Conservation (phyloP, 2,329 filamentous ascomycete species). For the Ascocoryne sarcoides region DNA sequence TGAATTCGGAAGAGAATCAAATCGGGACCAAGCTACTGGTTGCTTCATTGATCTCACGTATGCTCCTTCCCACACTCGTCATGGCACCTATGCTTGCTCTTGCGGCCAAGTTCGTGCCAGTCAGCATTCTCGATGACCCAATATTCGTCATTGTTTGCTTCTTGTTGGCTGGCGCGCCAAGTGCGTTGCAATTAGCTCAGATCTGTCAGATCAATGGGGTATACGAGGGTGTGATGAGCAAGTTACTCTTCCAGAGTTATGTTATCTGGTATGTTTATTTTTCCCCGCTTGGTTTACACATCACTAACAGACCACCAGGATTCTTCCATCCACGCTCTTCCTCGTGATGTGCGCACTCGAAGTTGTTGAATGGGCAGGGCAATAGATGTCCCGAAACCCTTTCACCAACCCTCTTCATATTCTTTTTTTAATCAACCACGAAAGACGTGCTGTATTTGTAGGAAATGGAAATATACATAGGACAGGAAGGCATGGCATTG, state of each 20-base stretch:
- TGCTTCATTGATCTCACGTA: slow-evolving; percentile 77
- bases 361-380: slow-evolving; percentile 75
- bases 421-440: no score
- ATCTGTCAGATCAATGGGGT: slow-evolving; percentile 98
- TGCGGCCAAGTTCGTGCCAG: slow-evolving; percentile 78
- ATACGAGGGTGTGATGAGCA: slow-evolving; percentile 90
- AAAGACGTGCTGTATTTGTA: no score
- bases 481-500: no score
- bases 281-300: background rate
- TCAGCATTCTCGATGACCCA: slow-evolving; percentile 93
- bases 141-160: slow-evolving; percentile 99
- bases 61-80: slow-evolving; percentile 83
- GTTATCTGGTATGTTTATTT: slow-evolving; percentile 66
- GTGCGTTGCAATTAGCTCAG: slow-evolving; percentile 87
- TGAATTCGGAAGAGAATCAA: slow-evolving; percentile 60
- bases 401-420: background rate
- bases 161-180: slow-evolving; percentile 86
- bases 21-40: slow-evolving; percentile 71
- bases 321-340: slow-evolving; percentile 83
- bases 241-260: slow-evolving; percentile 89
- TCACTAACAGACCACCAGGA: slow-evolving; percentile 38
- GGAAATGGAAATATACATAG: no score
- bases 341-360: slow-evolving; percentile 89
- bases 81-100: slow-evolving; percentile 88
- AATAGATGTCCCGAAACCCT: no score